Percentiles rank a stretch among this genome's conserved stretches.
Conservation (phyloP, 2,329 filamentous ascomycete genomes). For the Monosporascus ibericus region DNA sequence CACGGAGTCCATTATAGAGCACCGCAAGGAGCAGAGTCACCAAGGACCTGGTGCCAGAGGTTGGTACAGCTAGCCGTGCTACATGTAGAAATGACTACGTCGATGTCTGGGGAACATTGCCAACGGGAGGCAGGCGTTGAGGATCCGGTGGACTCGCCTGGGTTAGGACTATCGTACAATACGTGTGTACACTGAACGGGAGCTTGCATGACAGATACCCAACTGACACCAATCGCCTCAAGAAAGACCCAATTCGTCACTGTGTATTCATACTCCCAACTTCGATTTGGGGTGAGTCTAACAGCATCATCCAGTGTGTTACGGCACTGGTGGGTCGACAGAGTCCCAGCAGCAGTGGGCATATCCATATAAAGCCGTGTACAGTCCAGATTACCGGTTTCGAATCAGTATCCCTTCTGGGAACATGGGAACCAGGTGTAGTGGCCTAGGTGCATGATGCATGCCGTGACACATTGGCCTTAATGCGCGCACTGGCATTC, state of each 20-base stretch:
- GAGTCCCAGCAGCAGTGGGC: too few species aligned
- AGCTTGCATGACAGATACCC: background rate
- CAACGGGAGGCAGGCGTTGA: background rate
- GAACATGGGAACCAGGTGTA: too few species aligned
- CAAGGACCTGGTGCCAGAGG: slow-evolving; percentile 49
- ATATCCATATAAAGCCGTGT: too few species aligned
- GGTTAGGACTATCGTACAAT: background rate
- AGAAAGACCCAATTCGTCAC: background rate
- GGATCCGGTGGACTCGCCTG: background rate
- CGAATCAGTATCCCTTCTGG: too few species aligned
- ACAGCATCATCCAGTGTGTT: background rate
- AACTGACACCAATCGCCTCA: background rate
- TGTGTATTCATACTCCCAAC: background rate
- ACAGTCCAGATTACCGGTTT: too few species aligned
- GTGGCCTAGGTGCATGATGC: too few species aligned
- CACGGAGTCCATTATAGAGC: slow-evolving; percentile 74
- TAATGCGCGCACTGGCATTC: too few species aligned
- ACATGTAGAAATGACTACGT: background rate
- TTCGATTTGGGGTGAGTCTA: background rate
- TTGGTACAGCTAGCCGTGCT: slow-evolving; percentile 54
- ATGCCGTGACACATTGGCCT: too few species aligned
- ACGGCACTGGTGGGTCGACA: too few species aligned
- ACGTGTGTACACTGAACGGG: background rate
- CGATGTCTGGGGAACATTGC: background rate
- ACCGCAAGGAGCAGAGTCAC: slow-evolving; percentile 57